Evolutionary conservation across 75 land plant species (phyloP), one percentile per base, ranked within the genome.

Genomic region (Pinus tabuliformis): DNA sequence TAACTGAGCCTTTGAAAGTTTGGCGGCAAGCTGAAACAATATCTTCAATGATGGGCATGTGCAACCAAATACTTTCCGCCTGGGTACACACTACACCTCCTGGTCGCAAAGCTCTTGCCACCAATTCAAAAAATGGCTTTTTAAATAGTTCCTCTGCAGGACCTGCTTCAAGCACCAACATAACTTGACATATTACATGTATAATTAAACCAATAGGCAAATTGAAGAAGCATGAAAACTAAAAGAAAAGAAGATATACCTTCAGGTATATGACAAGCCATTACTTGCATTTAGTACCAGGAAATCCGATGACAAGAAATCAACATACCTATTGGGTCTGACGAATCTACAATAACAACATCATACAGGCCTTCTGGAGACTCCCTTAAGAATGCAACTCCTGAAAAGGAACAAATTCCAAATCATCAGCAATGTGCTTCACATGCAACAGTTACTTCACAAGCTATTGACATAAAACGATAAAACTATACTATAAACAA

Each of bases 71-170:
- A 76, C 99, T 97, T 80, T 97, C 99, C 57, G 99, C 95, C 75
- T 97, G 99, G 39, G 98, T 95, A 75, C 98, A 95, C 20, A 95
- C 87, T 52, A 97, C 99, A 26, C 99, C 99, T 62, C 99, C 99
- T 22, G 98, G 98, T 26, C 99, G 93, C 82, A 97, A 86, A 66
- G 99, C 98, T 75, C 75, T 92, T 12, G 91, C 93, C 20, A 97
- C 85, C 8, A 89, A 86, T 66, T 86, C 85, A 86, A 95, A 97
- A 77, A 97, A 97, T 37, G 99, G 99, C 84, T 92, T 95, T 86
- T 97, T 88, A 79, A 97, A 97, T 16, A 97, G 89, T 72, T 91
- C 92, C 77, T 97, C 91, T 49, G 95, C 99, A 62, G 98, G 99
- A 74, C 99, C 99, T 96, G 83, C 58, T 59, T 56, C 54, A 18